Conservation (phyloP, 768 basidiomycete genomes). For the Lentinula lateritia region DNA sequence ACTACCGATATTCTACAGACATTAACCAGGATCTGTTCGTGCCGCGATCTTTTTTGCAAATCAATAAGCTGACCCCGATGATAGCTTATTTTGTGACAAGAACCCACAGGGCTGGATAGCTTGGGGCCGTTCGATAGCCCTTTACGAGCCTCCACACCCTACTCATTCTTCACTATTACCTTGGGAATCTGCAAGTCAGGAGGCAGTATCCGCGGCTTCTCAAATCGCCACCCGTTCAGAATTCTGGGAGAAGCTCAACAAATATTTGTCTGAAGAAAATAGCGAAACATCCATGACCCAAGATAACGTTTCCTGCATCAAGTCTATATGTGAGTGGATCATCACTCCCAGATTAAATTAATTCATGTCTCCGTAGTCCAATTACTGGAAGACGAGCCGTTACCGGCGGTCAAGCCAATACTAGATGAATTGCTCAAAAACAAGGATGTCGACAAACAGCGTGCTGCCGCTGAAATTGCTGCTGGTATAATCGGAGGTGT, state of each 20-base stretch:
- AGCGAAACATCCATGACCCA: conserved; percentile 56
- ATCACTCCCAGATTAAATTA: conserved; percentile 1
- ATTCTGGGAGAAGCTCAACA: conserved; percentile 68
- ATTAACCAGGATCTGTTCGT: conserved; percentile 41
- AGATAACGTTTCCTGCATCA: conserved; percentile 68
- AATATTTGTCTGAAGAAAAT: conserved; percentile 76
- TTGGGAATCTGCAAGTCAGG: conserved; percentile 52
- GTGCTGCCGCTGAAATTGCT: conserved; percentile 81
- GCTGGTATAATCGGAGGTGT: conserved; percentile 66
- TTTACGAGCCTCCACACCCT: conserved; percentile 44
- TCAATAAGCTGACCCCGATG: not conserved
- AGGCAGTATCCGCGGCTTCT: conserved; percentile 45
- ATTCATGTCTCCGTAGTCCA: conserved; percentile 45
- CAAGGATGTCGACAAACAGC: conserved; percentile 80
- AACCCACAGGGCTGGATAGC: conserved; percentile 65
- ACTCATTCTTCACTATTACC: conserved; percentile 46
- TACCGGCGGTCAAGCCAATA: conserved; percentile 54
- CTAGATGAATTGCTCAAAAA: conserved; percentile 55
- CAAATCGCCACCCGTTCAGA: conserved; percentile 36
- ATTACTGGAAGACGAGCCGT: conserved; percentile 69
- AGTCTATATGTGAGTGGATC: conserved; percentile 59
- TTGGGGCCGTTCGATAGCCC: conserved; percentile 41
- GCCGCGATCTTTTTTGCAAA: not conserved
- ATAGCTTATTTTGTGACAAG: conserved; percentile 52
- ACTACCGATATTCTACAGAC: conserved; percentile 49